Base-by-base conservation (phyloP, 768 basidiomycete genomes). In the Macrocybe gigantea region DNA sequence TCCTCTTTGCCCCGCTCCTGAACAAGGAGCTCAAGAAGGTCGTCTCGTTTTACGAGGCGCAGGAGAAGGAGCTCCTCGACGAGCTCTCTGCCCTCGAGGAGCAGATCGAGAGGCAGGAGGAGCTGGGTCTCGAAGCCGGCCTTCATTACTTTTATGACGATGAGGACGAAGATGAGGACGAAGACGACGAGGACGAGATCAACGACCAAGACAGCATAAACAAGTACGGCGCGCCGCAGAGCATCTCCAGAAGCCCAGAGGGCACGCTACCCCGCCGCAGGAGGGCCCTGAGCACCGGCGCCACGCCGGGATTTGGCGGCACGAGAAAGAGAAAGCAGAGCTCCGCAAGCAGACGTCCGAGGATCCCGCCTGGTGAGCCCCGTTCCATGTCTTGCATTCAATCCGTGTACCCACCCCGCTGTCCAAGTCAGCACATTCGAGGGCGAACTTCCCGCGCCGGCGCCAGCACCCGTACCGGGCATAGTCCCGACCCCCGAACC, bases 1-100 rank as follows among this genome's bases (percentile, higher is more conserved):
- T 63, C 10, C 64, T 75, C 12, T 98, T 98, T 63, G 62, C 75
- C 7, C 81, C 85, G 0, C 72, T 93, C 1, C 74, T 96, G 31
- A 86, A 96, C 63, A 72, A 77, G 51, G 93, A 99, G 58, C 72
- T 94, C 31, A 71, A 73, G 59, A 96, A 93, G 75, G 83, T 97
- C 12, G 66, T 71, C 14, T 45, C 68, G 0, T 98, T 98, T 63
- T 98, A 97, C 63, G 75, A 77, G 41, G 58, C 64, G 2, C 90
- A 94, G 64, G 84, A 89, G 59, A 76, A 72, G 39, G 88, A 93
- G 42, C 66, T 96, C 1, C 55, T 77, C 5, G 74, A 75, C 1
- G 85, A 86, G 32, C 64, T 86, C 5, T 64, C 66, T 0, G 74
- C 77, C 15, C 60, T 90, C 47, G 81, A 85, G 56, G 72, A 70